phyloP scores from a whole-genome alignment of 1,284 basidiomycete species.

The Boletus smithii region DNA sequence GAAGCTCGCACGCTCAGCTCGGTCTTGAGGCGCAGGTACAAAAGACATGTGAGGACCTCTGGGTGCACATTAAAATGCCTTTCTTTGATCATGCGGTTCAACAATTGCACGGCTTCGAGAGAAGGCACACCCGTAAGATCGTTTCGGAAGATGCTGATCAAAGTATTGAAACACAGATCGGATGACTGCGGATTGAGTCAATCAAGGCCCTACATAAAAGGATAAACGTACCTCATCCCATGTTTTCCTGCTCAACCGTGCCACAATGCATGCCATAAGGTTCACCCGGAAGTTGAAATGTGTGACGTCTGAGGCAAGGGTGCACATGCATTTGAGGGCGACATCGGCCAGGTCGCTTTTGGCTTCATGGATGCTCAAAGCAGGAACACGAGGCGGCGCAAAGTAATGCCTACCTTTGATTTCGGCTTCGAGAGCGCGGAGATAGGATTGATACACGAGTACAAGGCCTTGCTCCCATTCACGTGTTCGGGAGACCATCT shows the following conservation, averaged over 20 bases:
- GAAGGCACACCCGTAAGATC: slow-evolving; percentile 81
- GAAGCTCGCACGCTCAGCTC: slow-evolving; percentile 81
- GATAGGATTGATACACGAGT: slow-evolving; percentile 82
- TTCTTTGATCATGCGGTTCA: slow-evolving; percentile 97
- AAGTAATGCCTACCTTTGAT: slow-evolving; percentile 65
- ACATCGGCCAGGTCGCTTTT: slow-evolving; percentile 70
- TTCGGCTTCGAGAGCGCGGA: slow-evolving; percentile 83
- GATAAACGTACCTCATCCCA: slow-evolving; percentile 75
- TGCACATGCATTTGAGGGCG: slow-evolving; percentile 84
- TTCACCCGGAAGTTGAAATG: slow-evolving; percentile 98
- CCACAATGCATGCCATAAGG: slow-evolving; percentile 85
- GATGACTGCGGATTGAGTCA: slow-evolving; percentile 53
- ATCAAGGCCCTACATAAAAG: slow-evolving; percentile 9
- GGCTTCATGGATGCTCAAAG: slow-evolving; percentile 43
- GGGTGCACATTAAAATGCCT: slow-evolving; percentile 88
- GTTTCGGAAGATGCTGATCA: slow-evolving; percentile 78
- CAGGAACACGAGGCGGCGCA: slow-evolving; percentile 19
- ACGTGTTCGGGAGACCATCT: slow-evolving; percentile 85
- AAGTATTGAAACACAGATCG: slow-evolving; percentile 75
- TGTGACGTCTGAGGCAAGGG: slow-evolving; percentile 76
- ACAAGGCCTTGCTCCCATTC: slow-evolving; percentile 98
- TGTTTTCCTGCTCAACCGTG: slow-evolving; percentile 77
- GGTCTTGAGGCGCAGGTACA: slow-evolving; percentile 83
- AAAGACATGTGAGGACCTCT: slow-evolving; percentile 81
- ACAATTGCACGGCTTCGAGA: slow-evolving; percentile 84